Evolutionary conservation across 2,329 filamentous ascomycete species (phyloP).

Genomic region (Zymoseptoria pseudotritici): DNA sequence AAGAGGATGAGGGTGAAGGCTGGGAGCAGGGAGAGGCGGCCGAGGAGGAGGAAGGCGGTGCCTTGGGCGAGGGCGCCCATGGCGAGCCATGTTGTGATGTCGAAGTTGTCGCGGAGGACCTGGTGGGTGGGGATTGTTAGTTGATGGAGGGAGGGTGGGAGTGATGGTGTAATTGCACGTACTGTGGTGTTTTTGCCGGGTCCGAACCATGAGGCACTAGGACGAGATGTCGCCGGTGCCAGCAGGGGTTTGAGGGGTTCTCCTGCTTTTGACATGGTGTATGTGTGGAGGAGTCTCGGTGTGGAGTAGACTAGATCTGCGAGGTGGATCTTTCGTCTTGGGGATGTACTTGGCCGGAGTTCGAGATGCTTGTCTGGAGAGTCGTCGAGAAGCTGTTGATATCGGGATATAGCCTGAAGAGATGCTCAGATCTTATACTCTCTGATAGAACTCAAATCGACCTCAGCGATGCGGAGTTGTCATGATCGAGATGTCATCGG

Average conservation of each 20-base stretch:
- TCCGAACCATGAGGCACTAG: background rate
- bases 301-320: background rate
- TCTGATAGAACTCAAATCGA: no score
- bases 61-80: conserved; percentile 36
- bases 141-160: background rate
- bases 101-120: conserved; percentile 33
- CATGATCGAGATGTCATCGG: no score
- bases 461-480: no score
- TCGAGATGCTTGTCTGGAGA: no score
- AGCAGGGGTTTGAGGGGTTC: background rate
- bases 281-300: background rate
- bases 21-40: conserved; percentile 31
- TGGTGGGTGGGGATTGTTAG: conserved; percentile 5
- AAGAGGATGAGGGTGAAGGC: conserved; percentile 29
- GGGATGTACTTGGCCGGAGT: background rate
- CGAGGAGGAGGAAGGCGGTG: conserved; percentile 29
- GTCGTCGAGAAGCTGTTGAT: no score
- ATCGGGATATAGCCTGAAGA: no score
- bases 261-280: background rate
- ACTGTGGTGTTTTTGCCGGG: background rate
- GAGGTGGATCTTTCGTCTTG: background rate
- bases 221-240: background rate
- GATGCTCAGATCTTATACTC: no score
- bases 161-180: background rate
- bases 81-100: conserved; percentile 36